Evolutionary conservation across 139 green algal genomes (phyloP).

Genomic region (Chlorella vulgaris): DNA sequence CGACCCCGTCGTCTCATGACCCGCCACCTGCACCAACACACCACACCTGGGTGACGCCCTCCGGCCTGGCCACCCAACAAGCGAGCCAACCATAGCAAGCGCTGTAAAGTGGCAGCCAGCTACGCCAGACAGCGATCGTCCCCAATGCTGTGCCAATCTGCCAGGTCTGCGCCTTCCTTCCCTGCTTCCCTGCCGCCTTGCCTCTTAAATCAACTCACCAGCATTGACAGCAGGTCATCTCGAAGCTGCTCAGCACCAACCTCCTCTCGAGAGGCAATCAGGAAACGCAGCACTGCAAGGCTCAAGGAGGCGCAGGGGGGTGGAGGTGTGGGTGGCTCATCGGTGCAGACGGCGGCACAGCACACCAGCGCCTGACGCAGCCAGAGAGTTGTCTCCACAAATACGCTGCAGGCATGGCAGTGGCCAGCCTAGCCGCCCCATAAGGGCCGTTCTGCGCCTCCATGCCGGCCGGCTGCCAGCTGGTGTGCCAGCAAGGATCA

Average conservation of each 20-base stretch:
- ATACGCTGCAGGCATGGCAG: too few relatives aligned
- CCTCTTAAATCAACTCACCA: constrained; percentile 53
- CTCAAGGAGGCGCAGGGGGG: background rate
- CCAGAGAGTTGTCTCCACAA: too few relatives aligned
- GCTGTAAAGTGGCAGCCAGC: background rate
- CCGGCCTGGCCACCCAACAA: background rate
- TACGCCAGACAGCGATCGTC: background rate
- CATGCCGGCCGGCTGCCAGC: too few relatives aligned
- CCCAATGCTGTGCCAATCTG: too few relatives aligned
- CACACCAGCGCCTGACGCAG: too few relatives aligned
- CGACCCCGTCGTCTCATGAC: constrained; percentile 97
- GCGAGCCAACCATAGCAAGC: background rate
- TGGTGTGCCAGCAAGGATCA: too few relatives aligned
- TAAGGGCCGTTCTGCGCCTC: too few relatives aligned
- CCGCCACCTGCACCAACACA: constrained; percentile 76
- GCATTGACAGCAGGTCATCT: constrained; percentile 98
- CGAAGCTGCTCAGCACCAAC: constrained; percentile 77
- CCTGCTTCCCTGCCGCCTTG: too few relatives aligned
- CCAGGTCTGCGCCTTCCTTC: too few relatives aligned
- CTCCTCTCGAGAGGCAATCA: constrained; percentile 95
- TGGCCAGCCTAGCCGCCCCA: too few relatives aligned
- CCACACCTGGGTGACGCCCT: too few relatives aligned
- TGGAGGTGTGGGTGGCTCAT: background rate
- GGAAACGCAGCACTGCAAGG: constrained; percentile 87
- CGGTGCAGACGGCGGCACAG: background rate